Evolutionary conservation across 2,329 filamentous ascomycete genomes (phyloP), one percentile per base, ranked within the genome.

Genomic region (Monilinia laxa): DNA sequence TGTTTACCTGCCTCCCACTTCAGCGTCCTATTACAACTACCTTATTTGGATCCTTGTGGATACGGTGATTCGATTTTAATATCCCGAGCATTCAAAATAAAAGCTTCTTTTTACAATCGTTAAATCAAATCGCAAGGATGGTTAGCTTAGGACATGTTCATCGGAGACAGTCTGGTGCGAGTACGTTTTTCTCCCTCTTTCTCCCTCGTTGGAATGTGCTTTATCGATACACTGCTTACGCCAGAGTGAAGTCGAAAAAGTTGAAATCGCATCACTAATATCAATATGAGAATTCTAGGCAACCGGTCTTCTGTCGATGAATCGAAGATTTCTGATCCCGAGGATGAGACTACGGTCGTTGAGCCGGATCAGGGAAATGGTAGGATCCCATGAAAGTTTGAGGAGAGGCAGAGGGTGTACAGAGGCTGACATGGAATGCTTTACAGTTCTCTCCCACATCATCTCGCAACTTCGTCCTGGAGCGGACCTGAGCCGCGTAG

Each of bases 391-490:
- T 35, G 42, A 45, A 4, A 58, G n/a, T 35, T 53, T n/a, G 42
- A 38, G 42, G 40, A 35, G 51, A n/a, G 57, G 54, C 57, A 47
- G 25, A 57, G 55, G 53, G 35, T 23, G 14, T 20, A 31, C 45
- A 51, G 66, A 62, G 31, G 65, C 67, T 73, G 65, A 73, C 70
- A 51, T 63, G 71, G 58, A n/a, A 38, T 54, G 65, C 54, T 55
- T 40, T 25, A 65, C 42, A 97, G 95, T 99, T 75, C 90, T 99
- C 73, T 91, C 89, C 68, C 94, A 98, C 80, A 96, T 99, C 80
- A 98, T 99, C 76, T 96, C 93, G 63, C 95, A 99, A 81, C 84
- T 99, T 70, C 90, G 95, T 70, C 95, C 95, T 16, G 95, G 95
- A 71, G 95, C 95, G 74, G 95, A 99, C 78, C 83, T 99, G 73